phyloP scores from a whole-genome alignment of 148 eudicot species.

The Tetragonia tetragonoides region DNA sequence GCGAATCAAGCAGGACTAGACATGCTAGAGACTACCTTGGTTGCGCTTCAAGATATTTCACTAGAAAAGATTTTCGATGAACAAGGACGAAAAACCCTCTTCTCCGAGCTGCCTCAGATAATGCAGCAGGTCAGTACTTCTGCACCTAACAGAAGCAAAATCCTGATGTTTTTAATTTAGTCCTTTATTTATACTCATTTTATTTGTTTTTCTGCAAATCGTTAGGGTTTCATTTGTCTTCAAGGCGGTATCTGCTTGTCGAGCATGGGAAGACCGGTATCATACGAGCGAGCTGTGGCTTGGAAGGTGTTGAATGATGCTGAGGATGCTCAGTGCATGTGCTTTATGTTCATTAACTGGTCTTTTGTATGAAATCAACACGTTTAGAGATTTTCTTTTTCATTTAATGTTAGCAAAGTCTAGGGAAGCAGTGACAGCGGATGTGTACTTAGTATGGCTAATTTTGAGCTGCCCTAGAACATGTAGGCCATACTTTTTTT shows the following conservation, averaged over 20 bases:
- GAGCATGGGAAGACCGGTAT: conserved; percentile 70
- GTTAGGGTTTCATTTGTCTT: conserved; percentile 65
- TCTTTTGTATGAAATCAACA: conserved; percentile 51
- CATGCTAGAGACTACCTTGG: conserved; percentile 78
- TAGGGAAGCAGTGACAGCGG: conserved; percentile 37
- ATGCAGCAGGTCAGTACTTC: conserved; percentile 60
- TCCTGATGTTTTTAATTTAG: background rate
- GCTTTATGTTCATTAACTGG: conserved; percentile 81
- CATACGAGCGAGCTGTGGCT: conserved; percentile 74
- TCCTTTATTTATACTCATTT: background rate
- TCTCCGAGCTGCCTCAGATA: conserved; percentile 63
- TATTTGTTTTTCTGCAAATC: background rate
- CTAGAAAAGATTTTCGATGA: conserved; percentile 75
- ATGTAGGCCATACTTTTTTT: conserved; percentile 25
- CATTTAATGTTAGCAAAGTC: conserved; percentile 10
- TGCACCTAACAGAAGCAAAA: background rate
- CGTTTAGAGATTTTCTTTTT: conserved; percentile 10
- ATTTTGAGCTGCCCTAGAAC: conserved; percentile 38
- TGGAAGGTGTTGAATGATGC: conserved; percentile 78
- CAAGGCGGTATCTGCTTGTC: conserved; percentile 75
- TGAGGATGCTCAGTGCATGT: conserved; percentile 61
- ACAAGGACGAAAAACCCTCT: conserved; percentile 55
- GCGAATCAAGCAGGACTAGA: conserved; percentile 86
- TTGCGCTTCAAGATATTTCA: conserved; percentile 67
- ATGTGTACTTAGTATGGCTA: conserved; percentile 34